Conservation (phyloP, 768 basidiomycete species). For the Pleurotus citrinopileatus region DNA sequence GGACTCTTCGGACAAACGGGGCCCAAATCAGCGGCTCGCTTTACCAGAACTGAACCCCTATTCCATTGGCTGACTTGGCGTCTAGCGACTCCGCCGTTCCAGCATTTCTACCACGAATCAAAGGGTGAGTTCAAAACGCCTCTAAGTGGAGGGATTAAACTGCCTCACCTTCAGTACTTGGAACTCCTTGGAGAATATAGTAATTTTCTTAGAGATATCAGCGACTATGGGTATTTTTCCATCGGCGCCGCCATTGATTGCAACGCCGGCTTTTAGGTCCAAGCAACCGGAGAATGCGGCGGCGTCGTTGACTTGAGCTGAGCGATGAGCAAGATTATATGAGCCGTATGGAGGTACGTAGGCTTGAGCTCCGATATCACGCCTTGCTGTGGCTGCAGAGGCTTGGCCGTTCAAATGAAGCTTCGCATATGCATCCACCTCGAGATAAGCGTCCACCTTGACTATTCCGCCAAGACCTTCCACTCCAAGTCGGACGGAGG, state of each 20-base stretch:
- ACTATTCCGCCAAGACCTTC: background rate
- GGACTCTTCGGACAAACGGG: constrained; percentile 1
- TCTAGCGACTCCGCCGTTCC: background rate
- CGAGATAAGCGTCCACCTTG: background rate
- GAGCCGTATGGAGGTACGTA: background rate
- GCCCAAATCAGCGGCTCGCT: background rate
- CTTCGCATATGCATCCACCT: constrained; percentile 3
- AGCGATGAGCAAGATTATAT: background rate
- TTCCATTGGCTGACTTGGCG: background rate
- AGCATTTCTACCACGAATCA: constrained; percentile 1
- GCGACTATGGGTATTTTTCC: background rate
- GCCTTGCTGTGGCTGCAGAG: background rate
- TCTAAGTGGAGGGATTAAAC: background rate
- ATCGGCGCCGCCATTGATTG: background rate
- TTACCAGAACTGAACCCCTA: background rate
- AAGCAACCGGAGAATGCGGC: background rate
- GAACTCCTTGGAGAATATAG: constrained; percentile 1
- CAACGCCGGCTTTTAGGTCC: background rate
- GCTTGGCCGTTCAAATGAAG: constrained; percentile 3
- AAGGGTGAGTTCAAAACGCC: too few species aligned
- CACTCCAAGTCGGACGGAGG: background rate
- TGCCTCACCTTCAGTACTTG: background rate
- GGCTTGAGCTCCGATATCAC: background rate
- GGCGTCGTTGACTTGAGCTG: background rate
- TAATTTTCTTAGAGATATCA: background rate